Evolutionary conservation across 148 eudicot species (phyloP).

Genomic region (Chenopodium suecicum): DNA sequence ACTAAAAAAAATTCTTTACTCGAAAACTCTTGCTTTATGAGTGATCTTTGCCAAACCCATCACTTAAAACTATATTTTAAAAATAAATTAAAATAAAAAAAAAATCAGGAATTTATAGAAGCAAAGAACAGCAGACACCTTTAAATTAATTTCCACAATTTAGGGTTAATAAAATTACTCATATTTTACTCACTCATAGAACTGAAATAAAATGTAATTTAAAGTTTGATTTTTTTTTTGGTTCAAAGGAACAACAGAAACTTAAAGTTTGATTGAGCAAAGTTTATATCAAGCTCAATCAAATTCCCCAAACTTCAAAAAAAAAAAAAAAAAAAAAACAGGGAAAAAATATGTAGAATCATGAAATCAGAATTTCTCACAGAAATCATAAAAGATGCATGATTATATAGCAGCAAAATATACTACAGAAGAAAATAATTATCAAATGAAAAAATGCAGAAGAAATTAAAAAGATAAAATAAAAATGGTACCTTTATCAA

Average conservation of each 20-base stretch:
- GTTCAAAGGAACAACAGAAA: no score
- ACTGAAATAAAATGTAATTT: no score
- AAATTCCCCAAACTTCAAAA: not conserved
- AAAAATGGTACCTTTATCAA: constrained; percentile 34
- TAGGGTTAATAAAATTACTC: no score
- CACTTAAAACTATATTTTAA: not conserved
- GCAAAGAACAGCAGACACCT: not conserved
- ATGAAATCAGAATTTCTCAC: not conserved
- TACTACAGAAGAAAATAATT: not conserved
- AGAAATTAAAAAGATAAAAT: not conserved
- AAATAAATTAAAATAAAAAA: not conserved
- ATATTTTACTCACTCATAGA: no score
- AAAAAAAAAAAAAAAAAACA: not conserved
- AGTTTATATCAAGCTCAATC: not conserved
- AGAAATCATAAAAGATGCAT: not conserved
- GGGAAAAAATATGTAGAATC: no score
- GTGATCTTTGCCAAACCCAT: not conserved
- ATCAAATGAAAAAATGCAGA: not conserved
- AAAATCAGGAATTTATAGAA: not conserved
- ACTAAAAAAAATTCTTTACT: not conserved
- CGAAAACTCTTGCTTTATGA: not conserved
- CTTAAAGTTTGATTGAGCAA: not conserved
- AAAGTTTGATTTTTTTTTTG: no score
- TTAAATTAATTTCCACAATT: no score
- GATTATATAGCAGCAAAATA: not conserved